Evolutionary conservation across 2,329 filamentous ascomycete species (phyloP), one percentile per base, ranked within the genome.

Genomic region (Periconia sp.): DNA sequence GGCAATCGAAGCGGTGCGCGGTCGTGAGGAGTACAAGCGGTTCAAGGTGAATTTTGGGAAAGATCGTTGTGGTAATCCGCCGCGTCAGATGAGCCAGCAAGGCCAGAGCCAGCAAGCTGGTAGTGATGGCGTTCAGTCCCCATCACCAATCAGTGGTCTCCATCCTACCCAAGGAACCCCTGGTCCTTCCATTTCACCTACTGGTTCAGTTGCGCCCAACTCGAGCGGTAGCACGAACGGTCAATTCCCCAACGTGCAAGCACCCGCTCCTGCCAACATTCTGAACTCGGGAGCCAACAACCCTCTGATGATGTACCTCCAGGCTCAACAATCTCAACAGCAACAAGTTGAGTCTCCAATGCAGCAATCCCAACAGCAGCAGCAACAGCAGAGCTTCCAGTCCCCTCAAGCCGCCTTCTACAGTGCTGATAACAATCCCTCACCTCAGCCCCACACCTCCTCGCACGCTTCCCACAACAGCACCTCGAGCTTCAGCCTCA

Each of bases 41-140:
- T 99, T 99, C 86, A 99, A 99, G 83, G 93, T 99, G 74, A 99
- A 99, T 80, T 99, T 99, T 72, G 94, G 94, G 76, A 99, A 99
- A 80, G 94, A 99, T 72, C 87, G 94, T 52, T 99, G 94, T 68
- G 94, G 94, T 62, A 99, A 99, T 77, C 89, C 94, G 49, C 94
- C 94, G 43, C 88, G 94, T 56, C 94, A 97, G 78, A 83, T 90
- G 61, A 85, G 88, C 73, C 78, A 79, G 57, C 74, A 79, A 48
- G 79, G 81, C 61, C 79, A 88, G 62, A 79, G 82, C 49, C 87
- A 88, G 53, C 89, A 91, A 49, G 83, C 78, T 55, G 87, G 88
- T 48, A 84, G 81, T 48, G 83, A 85, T 52, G 81, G 79, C 35
- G 72, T 81, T 31, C 77, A 80, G 55, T 85, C 83, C 10, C 81